Evolutionary conservation across 441 rosid species (phyloP).

Genomic region (Arabidopsis lyrata): DNA sequence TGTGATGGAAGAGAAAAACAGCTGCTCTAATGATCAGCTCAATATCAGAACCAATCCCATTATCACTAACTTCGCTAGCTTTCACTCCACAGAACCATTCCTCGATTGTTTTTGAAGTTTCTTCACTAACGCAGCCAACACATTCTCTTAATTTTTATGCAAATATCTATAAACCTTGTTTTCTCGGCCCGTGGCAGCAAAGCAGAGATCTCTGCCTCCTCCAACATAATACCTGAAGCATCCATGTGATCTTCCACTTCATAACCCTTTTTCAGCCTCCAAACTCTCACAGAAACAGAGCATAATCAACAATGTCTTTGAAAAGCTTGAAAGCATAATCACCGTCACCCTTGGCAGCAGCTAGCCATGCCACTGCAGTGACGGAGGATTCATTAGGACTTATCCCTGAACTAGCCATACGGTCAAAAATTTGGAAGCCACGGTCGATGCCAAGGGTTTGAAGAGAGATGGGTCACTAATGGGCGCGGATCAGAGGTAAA

Average conservation of each 20-base stretch:
- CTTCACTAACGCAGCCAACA: constrained; percentile 66
- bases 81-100: constrained; percentile 61
- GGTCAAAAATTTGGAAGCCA: constrained; percentile 69
- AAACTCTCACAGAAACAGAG: constrained; percentile 70
- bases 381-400: constrained; percentile 72
- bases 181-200: constrained; percentile 56
- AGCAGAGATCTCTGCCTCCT: constrained; percentile 70
- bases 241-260: constrained; percentile 81
- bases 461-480: constrained; percentile 50
- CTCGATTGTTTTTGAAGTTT: constrained; percentile 58
- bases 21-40: constrained; percentile 50
- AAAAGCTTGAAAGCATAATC: constrained; percentile 72
- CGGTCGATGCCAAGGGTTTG: constrained; percentile 52
- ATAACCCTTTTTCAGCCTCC: constrained; percentile 77
- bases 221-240: constrained; percentile 57
- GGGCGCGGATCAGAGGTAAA: constrained; percentile 66
- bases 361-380: constrained; percentile 67
- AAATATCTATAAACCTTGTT: constrained; percentile 72
- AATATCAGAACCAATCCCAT: constrained; percentile 34
- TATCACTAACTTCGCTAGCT: constrained; percentile 42
- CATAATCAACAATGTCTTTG: constrained; percentile 57
- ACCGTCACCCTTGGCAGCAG: constrained; percentile 78
- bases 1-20: constrained; percentile 17
- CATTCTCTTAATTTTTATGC: constrained; percentile 73
- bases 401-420: constrained; percentile 55